Base-by-base conservation (phyloP, 768 basidiomycete genomes). In the Phylloporus rhodoxanthus region DNA sequence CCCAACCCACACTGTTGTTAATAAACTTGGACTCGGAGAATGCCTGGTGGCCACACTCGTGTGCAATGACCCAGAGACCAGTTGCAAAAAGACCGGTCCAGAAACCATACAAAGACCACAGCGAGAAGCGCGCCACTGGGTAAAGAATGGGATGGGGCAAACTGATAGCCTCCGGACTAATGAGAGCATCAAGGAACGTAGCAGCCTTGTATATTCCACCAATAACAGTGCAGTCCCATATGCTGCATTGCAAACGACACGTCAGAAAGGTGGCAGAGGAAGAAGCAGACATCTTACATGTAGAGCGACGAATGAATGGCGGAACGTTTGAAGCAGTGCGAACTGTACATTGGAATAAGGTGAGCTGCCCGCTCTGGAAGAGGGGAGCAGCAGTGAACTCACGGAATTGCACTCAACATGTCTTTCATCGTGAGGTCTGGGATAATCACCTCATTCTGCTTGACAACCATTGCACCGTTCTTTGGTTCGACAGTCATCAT, bases 1-100 rank as follows among this genome's bases (percentile, higher is more conserved):
- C 63, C 86, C 88, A 95, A 10, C 95, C 95, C 49, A 93, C 88
- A 39, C 81, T 70, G 76, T 97, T 90, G 76, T 98, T 98, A 70
- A 96, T 77, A 26, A 74, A 66, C 74, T 94, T 95, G 46, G 85
- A 93, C 57, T 92, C 84, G 1, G 93, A 97, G 75, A 91, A 99
- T 0, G 90, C 88, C 68, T 95, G 92, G 68, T 99, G 95, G 26
- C 95, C 95, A 59, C 91, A 93, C 70, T 97, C 93, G 64, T 95
- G 92, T 40, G 85, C 93, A 52, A 95, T 74, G 56, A 93, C 86
- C 95, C 95, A 97, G 45, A 97, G 73, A 52, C 95, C 95, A 17
- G 94, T 97, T 5, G 77, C 85, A 52, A 92, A 87, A 26, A 95
- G 80, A 47, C 95, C 93, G 5, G 84, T 71, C 63, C 78, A 79